Conservation (phyloP, 345 rosid genomes). For the Eucalyptus leucophloia region DNA sequence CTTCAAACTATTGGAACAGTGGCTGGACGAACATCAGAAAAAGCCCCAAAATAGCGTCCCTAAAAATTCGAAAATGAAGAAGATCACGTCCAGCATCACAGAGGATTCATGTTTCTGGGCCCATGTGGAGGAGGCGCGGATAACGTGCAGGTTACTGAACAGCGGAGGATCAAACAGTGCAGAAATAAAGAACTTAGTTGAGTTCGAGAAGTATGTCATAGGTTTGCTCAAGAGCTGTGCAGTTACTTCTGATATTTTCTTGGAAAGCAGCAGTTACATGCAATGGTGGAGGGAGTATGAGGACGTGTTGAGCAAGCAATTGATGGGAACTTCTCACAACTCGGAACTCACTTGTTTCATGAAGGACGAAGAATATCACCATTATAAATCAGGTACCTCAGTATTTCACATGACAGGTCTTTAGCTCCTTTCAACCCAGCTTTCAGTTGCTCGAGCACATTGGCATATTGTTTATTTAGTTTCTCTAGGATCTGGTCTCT, state of each 20-base stretch:
- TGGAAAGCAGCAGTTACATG: constrained; percentile 51
- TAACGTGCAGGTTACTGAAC: neutral
- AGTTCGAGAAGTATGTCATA: constrained; percentile 34
- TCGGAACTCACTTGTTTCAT: constrained; percentile 18
- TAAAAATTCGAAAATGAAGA: neutral
- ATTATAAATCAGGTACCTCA: too few species aligned
- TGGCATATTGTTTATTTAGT: neutral
- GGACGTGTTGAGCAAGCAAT: neutral
- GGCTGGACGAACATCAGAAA: too few species aligned
- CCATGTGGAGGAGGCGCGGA: constrained; percentile 55
- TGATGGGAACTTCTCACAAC: neutral
- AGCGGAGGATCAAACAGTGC: neutral
- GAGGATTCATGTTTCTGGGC: constrained; percentile 87
- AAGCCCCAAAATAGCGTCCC: too few species aligned
- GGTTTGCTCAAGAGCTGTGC: constrained; percentile 13
- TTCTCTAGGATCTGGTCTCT: neutral
- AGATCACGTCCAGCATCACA: constrained; percentile 10
- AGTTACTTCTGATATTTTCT: constrained; percentile 64
- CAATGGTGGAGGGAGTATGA: constrained; percentile 50
- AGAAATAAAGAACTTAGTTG: neutral
- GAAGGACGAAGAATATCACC: too few species aligned
- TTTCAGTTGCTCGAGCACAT: constrained; percentile 2
- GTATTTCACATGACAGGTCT: too few species aligned
- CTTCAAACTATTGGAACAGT: too few species aligned
- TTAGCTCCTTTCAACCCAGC: constrained; percentile 10